A percentile compares a stretch with the other conserved stretches of the same genome.
These are phyloP conservation scores for Macrophomina phaseolina DNA, from an alignment of 2,329 filamentous ascomycete genomes.

Conservation along the genomic window DNA sequence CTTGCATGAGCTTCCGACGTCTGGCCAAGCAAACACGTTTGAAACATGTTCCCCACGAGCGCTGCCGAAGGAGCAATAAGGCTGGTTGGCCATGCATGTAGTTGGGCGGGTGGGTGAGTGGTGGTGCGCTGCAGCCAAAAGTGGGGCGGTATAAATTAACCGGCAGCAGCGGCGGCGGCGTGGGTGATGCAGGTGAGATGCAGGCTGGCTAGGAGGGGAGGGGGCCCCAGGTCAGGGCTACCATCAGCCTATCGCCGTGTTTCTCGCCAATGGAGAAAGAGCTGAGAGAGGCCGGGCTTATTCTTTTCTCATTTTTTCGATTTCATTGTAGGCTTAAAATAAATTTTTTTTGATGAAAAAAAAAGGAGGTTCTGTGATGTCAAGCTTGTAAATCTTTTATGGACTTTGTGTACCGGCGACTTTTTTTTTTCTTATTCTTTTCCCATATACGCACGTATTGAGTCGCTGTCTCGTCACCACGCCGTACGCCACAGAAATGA, in stretches of 20 bases:
- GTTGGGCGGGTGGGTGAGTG: not conserved
- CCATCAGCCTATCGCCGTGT: not conserved
- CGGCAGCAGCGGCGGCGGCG: not conserved
- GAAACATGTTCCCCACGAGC: slow-evolving; percentile 18
- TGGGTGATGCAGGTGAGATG: too few species aligned
- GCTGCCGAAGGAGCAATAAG: slow-evolving; percentile 10
- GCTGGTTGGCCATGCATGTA: not conserved
- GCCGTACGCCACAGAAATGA: slow-evolving; percentile 24
- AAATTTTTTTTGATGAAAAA: not conserved
- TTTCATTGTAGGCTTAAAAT: not conserved
- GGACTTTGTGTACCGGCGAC: not conserved
- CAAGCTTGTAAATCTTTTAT: not conserved
- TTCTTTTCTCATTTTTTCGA: not conserved
- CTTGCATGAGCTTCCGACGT: slow-evolving; percentile 15
- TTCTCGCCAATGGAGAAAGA: slow-evolving; percentile 1
- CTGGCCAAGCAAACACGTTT: slow-evolving; percentile 22
- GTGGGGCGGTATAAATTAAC: slow-evolving; percentile 8
- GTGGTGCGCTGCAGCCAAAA: not conserved
- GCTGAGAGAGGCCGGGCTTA: not conserved
- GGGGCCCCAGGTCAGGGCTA: not conserved
- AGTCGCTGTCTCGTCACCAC: slow-evolving; percentile 15
- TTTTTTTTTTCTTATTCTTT: not conserved
- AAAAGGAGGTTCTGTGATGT: not conserved
- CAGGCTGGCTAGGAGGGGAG: not conserved
- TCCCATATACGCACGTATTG: not conserved